Conservation (phyloP, 2,329 filamentous ascomycete species). For the Ophiostoma himal-ulmi region DNA sequence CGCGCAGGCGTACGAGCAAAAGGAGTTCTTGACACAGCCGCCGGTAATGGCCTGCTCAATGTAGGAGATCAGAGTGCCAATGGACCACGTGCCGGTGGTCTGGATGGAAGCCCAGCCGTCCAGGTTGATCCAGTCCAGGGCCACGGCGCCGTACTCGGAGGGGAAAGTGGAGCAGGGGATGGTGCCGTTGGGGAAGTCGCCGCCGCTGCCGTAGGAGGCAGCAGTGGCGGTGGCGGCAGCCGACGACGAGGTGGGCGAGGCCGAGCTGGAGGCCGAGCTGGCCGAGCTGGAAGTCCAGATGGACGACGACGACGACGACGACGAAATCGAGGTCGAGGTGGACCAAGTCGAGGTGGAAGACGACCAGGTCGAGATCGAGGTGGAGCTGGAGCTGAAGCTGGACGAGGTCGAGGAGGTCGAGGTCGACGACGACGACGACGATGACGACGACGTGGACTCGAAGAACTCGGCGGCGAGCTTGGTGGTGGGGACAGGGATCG, state of each 20-base stretch:
- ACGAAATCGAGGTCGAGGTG: slow-evolving; percentile 25
- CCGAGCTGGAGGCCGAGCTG: slow-evolving; percentile 14
- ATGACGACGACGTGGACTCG: slow-evolving; percentile 39
- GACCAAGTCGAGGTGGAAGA: slow-evolving; percentile 12
- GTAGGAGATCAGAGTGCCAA: slow-evolving; percentile 52
- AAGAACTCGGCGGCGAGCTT: slow-evolving; percentile 46
- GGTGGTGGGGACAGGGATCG: slow-evolving; percentile 36
- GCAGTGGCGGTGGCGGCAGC: slow-evolving; percentile 28
- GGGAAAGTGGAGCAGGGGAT: slow-evolving; percentile 70
- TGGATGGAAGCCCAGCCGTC: slow-evolving; percentile 79
- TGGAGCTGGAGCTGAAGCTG: background rate
- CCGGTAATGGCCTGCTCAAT: slow-evolving; percentile 61
- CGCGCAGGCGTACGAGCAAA: slow-evolving; percentile 94
- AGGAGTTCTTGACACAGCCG: slow-evolving; percentile 55
- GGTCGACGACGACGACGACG: slow-evolving; percentile 12
- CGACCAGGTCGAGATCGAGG: slow-evolving; percentile 1
- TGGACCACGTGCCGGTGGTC: slow-evolving; percentile 45
- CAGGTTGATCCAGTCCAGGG: slow-evolving; percentile 61
- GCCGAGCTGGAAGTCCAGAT: slow-evolving; percentile 6
- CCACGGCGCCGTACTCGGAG: slow-evolving; percentile 69
- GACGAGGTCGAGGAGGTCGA: slow-evolving; percentile 27
- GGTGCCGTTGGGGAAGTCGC: slow-evolving; percentile 68
- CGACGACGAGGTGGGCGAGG: slow-evolving; percentile 28
- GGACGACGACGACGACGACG: slow-evolving; percentile 18
- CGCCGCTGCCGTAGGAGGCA: slow-evolving; percentile 37